phyloP scores from a whole-genome alignment of 192 early-diverging fungal species.

The Coemansia sp. region DNA sequence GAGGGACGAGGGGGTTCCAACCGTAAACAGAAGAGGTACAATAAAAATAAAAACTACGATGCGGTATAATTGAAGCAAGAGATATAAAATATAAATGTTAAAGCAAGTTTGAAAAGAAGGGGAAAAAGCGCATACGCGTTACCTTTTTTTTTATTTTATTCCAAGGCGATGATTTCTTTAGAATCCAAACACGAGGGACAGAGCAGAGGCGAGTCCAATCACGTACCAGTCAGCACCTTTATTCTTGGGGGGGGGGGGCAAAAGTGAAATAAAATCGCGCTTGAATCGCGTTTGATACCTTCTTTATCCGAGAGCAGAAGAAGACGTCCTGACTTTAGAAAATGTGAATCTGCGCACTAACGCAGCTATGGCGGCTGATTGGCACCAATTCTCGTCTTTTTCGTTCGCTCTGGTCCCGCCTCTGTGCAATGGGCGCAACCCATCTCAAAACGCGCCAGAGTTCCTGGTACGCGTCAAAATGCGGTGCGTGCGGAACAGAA shows the following conservation, averaged over 20 bases:
- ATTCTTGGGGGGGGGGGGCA: neutral
- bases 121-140: neutral
- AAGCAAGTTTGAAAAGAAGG: neutral
- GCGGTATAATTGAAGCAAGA: neutral
- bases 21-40: neutral
- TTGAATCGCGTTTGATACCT: conserved; percentile 11
- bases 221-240: neutral
- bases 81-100: neutral
- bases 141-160: neutral
- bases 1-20: conserved; percentile 3
- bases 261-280: conserved; percentile 2
- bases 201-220: neutral
- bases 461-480: too few relatives aligned
- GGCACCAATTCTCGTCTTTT: too few relatives aligned
- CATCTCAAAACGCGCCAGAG: too few relatives aligned
- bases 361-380: too few relatives aligned
- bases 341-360: neutral
- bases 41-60: too few relatives aligned
- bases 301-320: neutral
- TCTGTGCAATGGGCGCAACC: too few relatives aligned
- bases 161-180: neutral
- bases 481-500: too few relatives aligned
- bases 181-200: neutral
- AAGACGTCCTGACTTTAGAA: neutral
- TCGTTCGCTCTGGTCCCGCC: too few relatives aligned